Base-by-base conservation (phyloP, 1,139 yeast species). In the Wickerhamomyces sp. region DNA sequence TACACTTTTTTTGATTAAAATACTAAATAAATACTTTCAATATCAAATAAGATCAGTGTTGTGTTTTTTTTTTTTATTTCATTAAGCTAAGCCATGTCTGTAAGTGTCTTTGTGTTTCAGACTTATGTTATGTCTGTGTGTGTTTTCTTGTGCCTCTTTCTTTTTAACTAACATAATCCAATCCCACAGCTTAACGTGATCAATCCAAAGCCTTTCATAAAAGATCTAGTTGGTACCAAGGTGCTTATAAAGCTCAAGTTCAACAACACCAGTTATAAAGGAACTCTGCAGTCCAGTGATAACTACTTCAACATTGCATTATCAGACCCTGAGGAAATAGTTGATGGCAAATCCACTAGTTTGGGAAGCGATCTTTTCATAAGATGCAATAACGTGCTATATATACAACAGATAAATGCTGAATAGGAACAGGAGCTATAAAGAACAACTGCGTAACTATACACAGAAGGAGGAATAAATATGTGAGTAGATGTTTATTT, bases 221-320 rank as follows among this genome's bases (percentile, higher is more conserved):
- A 83, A 47, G 81, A 84, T 19, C 74, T 92, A 35, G 70, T 84
- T 17, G 81, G 83, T 42, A 73, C 80, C 45, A 68, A 67, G 18
- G 89, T 92, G 14, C 65, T 82, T n/a, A 95, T 92, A n/a, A 76
- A 92, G 40, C 73, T 92, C 47, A 92, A 92, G 61, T 94, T 96
- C 85, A 92, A 89, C 57, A 78, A 77, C 48, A 85, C 96, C n/a
- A 95, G 89, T 59, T 92, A 92, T 63, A 74, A 68, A 44, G 98
- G 98, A 1, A 73, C 62, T n/a, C 71, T 92, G 36, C 65, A 80
- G 14, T 81, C 96, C 1, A 84, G 88, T 22, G 99, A 92, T 59
- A 87, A 88, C 52, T 94, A 92, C 64, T 92, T 94, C 92, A 94
- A 92, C 56, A 53, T 92, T 29, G 90, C 88, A 57, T 67, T 92